These are phyloP conservation scores for Taiozyma sp. DNA, from an alignment of 1,139 yeast genomes.

Conservation along the genomic window DNA sequence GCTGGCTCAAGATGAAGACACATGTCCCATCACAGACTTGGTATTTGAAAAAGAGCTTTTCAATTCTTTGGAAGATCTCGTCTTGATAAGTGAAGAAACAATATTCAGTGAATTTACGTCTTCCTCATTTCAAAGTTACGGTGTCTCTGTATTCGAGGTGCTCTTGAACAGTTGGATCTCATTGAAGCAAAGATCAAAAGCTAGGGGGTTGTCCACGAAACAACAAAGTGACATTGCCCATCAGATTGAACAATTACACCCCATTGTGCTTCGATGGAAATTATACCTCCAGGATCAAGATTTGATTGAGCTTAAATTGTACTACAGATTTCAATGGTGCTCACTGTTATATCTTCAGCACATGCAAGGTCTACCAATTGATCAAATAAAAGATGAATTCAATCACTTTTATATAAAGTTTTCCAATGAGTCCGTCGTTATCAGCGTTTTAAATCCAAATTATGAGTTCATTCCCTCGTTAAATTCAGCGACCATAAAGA, in stretches of 20 bases:
- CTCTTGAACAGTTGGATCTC: conserved; percentile 41
- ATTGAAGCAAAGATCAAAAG: conserved; percentile 6
- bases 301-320: background rate
- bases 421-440: background rate
- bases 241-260: conserved; percentile 21
- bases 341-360: conserved; percentile 34
- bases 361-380: conserved; percentile 22
- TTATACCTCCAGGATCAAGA: conserved; percentile 2
- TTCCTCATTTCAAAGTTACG: background rate
- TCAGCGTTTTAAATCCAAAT: conserved; percentile 34
- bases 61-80: conserved; percentile 10
- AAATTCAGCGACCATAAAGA: conserved; percentile 43
- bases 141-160: conserved; percentile 47
- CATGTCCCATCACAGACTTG: conserved; percentile 28
- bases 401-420: background rate
- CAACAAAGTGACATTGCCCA: conserved; percentile 30
- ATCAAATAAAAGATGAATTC: conserved; percentile 18
- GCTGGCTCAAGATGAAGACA: conserved; percentile 23
- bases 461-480: conserved; percentile 58
- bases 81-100: conserved; percentile 10
- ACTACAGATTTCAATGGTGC: conserved; percentile 37
- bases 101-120: background rate
- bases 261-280: conserved; percentile 29
- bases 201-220: conserved; percentile 26
- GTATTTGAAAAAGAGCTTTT: conserved; percentile 10